Percentiles rank a stretch among this genome's conserved stretches.
Evolutionary conservation across 1,284 basidiomycete genomes (phyloP).

Genomic region (Phlebopus sp.): DNA sequence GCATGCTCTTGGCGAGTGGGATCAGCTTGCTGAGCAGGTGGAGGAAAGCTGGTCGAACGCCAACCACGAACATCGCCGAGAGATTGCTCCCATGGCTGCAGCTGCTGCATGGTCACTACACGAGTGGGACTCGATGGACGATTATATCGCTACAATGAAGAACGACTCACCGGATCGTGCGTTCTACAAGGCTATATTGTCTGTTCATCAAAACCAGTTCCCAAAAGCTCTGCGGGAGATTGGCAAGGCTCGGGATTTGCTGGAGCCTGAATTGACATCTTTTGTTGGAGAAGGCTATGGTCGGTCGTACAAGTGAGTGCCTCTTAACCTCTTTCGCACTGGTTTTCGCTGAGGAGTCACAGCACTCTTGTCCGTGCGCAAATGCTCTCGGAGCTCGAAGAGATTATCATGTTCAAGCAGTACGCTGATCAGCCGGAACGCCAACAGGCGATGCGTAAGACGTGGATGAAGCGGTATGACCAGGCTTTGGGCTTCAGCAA

Average conservation of each 20-base stretch:
- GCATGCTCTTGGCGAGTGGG: conserved; percentile 98
- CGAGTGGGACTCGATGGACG: conserved; percentile 99
- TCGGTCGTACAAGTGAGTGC: conserved; percentile 86
- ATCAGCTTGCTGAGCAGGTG: conserved; percentile 83
- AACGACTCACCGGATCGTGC: conserved; percentile 91
- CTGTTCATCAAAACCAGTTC: conserved; percentile 96
- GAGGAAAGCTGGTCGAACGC: conserved; percentile 89
- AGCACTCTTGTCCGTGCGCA: conserved; percentile 97
- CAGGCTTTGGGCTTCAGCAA: neutral
- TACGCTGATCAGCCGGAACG: conserved; percentile 92
- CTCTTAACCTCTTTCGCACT: conserved; percentile 1
- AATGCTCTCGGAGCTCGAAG: conserved; percentile 98
- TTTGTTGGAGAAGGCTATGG: conserved; percentile 96
- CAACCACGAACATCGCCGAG: conserved; percentile 79
- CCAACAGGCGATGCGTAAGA: conserved; percentile 82
- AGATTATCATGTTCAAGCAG: conserved; percentile 96
- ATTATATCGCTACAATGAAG: conserved; percentile 95
- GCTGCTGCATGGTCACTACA: conserved; percentile 96
- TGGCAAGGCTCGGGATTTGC: conserved; percentile 89
- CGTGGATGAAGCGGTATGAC: conserved; percentile 89
- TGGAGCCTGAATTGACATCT: conserved; percentile 91
- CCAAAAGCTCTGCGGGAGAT: conserved; percentile 89
- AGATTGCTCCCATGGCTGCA: conserved; percentile 95
- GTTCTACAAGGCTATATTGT: conserved; percentile 95
- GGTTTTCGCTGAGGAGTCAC: conserved; percentile 14